phyloP scores from a whole-genome alignment of 2,329 filamentous ascomycete species.

The Alternaria brassicicola region DNA sequence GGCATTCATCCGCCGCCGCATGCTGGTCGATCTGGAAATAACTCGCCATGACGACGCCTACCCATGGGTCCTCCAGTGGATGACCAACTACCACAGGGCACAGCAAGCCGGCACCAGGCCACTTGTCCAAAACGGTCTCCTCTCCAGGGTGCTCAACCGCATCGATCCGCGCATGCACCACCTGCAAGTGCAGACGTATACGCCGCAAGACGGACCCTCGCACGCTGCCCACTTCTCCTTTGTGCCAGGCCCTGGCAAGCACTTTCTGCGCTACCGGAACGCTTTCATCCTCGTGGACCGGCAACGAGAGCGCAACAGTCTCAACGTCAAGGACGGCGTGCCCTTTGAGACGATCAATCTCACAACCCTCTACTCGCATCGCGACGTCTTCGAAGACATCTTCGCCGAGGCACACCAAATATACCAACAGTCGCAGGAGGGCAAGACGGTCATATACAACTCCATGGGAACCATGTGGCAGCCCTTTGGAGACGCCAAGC shows the following conservation, averaged over 20 bases:
- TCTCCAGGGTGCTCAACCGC: slow-evolving; percentile 62
- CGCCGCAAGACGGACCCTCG: slow-evolving; percentile 68
- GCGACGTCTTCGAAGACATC: slow-evolving; percentile 86
- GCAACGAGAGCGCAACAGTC: slow-evolving; percentile 80
- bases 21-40: slow-evolving; percentile 96
- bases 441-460: slow-evolving; percentile 91
- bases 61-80: slow-evolving; percentile 92
- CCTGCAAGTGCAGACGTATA: slow-evolving; percentile 68
- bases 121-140: slow-evolving; percentile 44
- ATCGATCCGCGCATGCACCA: slow-evolving; percentile 67
- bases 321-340: slow-evolving; percentile 77
- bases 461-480: slow-evolving; percentile 85
- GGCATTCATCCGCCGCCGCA: slow-evolving; percentile 77
- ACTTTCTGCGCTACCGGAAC: slow-evolving; percentile 84
- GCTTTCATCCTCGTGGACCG: slow-evolving; percentile 88
- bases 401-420: slow-evolving; percentile 86
- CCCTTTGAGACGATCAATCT: slow-evolving; percentile 94
- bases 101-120: slow-evolving; percentile 57
- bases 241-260: slow-evolving; percentile 87
- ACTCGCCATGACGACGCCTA: slow-evolving; percentile 93
- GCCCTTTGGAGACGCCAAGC: slow-evolving; percentile 79
- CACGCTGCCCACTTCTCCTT: slow-evolving; percentile 82
- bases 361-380: slow-evolving; percentile 87
- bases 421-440: slow-evolving; percentile 80
- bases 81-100: slow-evolving; percentile 77